These are phyloP conservation scores for Heterobasidion parviporum DNA, from an alignment of 1,284 basidiomycete genomes.

Conservation along the genomic window DNA sequence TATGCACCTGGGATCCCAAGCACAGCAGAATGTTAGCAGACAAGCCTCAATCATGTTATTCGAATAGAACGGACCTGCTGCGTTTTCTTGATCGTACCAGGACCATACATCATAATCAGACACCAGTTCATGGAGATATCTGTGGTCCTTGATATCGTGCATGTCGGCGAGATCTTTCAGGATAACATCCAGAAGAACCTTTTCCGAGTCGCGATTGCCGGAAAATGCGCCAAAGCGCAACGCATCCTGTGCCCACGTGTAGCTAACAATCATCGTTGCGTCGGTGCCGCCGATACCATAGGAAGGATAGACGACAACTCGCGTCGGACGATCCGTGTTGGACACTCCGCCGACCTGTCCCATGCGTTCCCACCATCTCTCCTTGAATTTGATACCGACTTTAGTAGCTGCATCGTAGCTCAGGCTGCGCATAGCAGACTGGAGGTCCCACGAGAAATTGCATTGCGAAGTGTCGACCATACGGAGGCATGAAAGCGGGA, in stretches of 20 bases:
- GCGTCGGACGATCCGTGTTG: conserved; percentile 21
- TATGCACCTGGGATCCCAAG: background rate
- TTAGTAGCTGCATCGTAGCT: conserved; percentile 22
- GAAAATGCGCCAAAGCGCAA: background rate
- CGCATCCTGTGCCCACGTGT: conserved; percentile 9
- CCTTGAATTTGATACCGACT: conserved; percentile 24
- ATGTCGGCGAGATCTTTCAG: background rate
- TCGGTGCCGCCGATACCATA: conserved; percentile 10
- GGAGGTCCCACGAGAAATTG: conserved; percentile 13
- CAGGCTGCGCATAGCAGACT: conserved; percentile 20
- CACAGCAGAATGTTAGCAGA: background rate
- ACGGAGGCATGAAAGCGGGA: conserved; percentile 19
- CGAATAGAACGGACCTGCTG: background rate
- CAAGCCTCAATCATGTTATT: background rate
- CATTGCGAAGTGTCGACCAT: conserved; percentile 18
- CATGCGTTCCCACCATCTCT: conserved; percentile 22
- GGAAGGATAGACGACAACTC: conserved; percentile 24
- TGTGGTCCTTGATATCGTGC: background rate
- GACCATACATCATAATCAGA: background rate
- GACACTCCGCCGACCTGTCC: conserved; percentile 16
- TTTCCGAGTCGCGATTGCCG: background rate
- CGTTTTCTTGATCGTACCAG: background rate
- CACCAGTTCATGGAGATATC: background rate
- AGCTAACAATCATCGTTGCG: conserved; percentile 12
- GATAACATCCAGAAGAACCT: background rate